Evolutionary conservation across 208 protist genomes (phyloP).

Genomic region (Wallacemonas sp.): DNA sequence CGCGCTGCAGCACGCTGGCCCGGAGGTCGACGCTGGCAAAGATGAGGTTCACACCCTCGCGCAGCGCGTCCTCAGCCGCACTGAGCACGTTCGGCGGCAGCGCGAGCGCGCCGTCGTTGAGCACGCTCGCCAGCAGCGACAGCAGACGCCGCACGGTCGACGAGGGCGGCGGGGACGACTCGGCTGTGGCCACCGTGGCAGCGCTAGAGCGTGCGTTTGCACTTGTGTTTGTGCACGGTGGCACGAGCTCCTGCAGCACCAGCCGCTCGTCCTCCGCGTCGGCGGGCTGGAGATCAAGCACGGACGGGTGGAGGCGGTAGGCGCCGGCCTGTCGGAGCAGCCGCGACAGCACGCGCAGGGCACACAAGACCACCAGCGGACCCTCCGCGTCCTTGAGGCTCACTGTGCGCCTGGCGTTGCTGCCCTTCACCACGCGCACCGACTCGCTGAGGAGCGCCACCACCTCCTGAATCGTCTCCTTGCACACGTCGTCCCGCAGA

Average conservation of each 20-base stretch:
- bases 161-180: not conserved
- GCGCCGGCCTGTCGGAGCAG: constrained; percentile 65
- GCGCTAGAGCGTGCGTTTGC: too few species aligned
- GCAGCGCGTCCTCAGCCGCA: constrained; percentile 51
- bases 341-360: constrained; percentile 70
- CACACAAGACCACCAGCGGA: constrained; percentile 41
- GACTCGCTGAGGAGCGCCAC: constrained; percentile 62
- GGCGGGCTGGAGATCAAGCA: constrained; percentile 44
- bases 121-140: constrained; percentile 64
- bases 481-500: constrained; percentile 80
- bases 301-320: constrained; percentile 73
- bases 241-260: constrained; percentile 1
- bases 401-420: constrained; percentile 66
- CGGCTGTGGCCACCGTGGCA: not conserved
- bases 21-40: constrained; percentile 61
- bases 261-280: constrained; percentile 12
- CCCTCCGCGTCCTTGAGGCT: constrained; percentile 29
- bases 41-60: constrained; percentile 80
- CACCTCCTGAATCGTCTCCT: constrained; percentile 67
- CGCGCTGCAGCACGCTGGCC: constrained; percentile 63
- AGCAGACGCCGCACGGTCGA: constrained; percentile 31
- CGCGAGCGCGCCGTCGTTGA: constrained; percentile 68
- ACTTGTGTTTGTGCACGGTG: too few species aligned
- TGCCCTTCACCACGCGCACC: constrained; percentile 66
- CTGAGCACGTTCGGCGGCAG: constrained; percentile 48